Evolutionary conservation across 352 stramenopile species (phyloP), one percentile per base, ranked within the genome.

Genomic region (Phytophthora pinifolia): DNA sequence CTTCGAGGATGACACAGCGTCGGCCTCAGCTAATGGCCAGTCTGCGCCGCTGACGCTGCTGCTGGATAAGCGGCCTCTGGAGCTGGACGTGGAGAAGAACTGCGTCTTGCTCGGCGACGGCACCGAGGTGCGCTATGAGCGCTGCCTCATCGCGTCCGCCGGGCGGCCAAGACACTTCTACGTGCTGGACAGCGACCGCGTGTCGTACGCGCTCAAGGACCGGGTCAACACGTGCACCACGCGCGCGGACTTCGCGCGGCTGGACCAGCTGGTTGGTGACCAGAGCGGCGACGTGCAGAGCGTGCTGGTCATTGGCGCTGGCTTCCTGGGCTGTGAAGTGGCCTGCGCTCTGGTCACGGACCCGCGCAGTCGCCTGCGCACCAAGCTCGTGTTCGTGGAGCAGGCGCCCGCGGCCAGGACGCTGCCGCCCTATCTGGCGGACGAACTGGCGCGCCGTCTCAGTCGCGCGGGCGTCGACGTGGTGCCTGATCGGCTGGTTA

Each of bases 271-370:
- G 7, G 67, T 70, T 20, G 74, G 65, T 29, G 70, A 74, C 7
- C 22, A 27, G 4, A 44, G 59, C 0, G 33, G 34, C 3, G 81
- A 78, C 15, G 59, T 88, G 15, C 65, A 83, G 46, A 72, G 68
- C 8, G 79, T 96, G 12, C 76, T 90, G 17, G 75, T 98, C 6
- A 83, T 98, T 20, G 91, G 91, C 31, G 91, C 86, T 7, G 90
- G 91, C 2, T 97, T 97, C 57, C 63, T 98, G 5, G 91, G 89
- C 41, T 96, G 87, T 0, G 89, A 97, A 56, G 70, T 98, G 15
- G 83, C 83, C 7, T 74, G 73, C n/a, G 79, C 83, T 3, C 52
- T 92, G 14, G 82, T 79, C 6, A 89, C 82, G 5, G 78, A 90
- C 37, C 67, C 65, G 2, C 72, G 79, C 30, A 44, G 59, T 8